Conservation (phyloP, 2,329 filamentous ascomycete genomes). For the Magnaporthales sp. region DNA sequence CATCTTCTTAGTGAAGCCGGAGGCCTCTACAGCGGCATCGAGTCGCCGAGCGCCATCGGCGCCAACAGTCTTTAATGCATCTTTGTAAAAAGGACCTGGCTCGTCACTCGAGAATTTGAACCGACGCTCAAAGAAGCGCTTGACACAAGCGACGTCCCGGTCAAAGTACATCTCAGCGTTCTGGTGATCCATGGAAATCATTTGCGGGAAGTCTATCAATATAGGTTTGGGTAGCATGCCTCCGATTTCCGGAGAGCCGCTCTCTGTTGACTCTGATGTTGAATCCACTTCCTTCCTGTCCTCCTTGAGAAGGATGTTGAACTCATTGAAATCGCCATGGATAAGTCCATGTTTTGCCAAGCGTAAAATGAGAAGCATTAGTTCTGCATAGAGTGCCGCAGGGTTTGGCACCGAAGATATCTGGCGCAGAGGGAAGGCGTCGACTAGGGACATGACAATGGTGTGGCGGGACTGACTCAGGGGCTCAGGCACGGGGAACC, state of each 20-base stretch:
- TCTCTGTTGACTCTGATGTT: constrained; percentile 46
- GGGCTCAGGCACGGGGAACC: constrained; percentile 83
- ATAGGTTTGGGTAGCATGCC: constrained; percentile 57
- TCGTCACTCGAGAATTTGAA: constrained; percentile 81
- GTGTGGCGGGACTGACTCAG: constrained; percentile 88
- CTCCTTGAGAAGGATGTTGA: constrained; percentile 94
- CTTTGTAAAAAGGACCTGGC: constrained; percentile 75
- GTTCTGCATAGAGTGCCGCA: constrained; percentile 77
- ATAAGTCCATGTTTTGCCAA: constrained; percentile 84
- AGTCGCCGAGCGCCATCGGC: constrained; percentile 59
- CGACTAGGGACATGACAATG: constrained; percentile 89
- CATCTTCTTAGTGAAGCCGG: constrained; percentile 95
- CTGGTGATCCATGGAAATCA: constrained; percentile 87
- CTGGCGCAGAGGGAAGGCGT: constrained; percentile 86
- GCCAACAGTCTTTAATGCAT: constrained; percentile 67
- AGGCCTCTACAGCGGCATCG: constrained; percentile 84
- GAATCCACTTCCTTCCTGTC: constrained; percentile 23
- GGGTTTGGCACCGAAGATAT: constrained; percentile 78
- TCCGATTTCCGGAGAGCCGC: constrained; percentile 13
- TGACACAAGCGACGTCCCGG: constrained; percentile 89
- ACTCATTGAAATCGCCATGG: constrained; percentile 98
- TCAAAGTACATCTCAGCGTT: constrained; percentile 98
- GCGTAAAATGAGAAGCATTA: constrained; percentile 78
- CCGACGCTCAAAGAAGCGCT: constrained; percentile 81
- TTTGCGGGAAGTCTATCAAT: constrained; percentile 96